Percentiles rank a stretch among this genome's conserved stretches.
These are phyloP conservation scores for Aspergillus coremiiformis DNA, from an alignment of 495 filamentous ascomycete genomes.

Conservation along the genomic window DNA sequence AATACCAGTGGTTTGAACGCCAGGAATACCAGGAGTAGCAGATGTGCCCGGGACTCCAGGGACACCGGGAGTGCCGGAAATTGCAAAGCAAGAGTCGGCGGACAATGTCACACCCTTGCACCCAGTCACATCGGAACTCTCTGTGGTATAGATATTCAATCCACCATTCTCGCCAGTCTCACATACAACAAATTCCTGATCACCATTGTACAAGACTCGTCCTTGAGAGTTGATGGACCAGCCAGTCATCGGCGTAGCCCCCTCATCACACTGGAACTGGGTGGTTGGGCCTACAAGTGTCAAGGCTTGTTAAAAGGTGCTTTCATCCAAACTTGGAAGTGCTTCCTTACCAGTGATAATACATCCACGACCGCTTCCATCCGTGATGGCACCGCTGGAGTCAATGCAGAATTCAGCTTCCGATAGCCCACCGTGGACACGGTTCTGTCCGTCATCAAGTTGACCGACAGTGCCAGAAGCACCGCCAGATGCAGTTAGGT, in stretches of 20 bases:
- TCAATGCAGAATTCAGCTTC: slow-evolving; percentile 41
- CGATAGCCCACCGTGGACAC: slow-evolving; percentile 39
- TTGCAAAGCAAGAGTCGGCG: slow-evolving; percentile 39
- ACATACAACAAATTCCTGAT: slow-evolving; percentile 46
- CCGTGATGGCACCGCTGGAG: slow-evolving; percentile 42
- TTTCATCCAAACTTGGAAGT: slow-evolving; percentile 5
- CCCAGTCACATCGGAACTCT: slow-evolving; percentile 33
- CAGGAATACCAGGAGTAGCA: neutral
- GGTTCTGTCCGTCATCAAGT: slow-evolving; percentile 47
- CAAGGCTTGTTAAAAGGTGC: slow-evolving; percentile 1
- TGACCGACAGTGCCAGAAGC: slow-evolving; percentile 46
- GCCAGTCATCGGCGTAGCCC: slow-evolving; percentile 35
- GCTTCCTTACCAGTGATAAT: slow-evolving; percentile 45
- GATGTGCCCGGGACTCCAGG: neutral
- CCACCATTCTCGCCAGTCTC: slow-evolving; percentile 42
- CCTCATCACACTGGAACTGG: slow-evolving; percentile 60
- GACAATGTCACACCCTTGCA: slow-evolving; percentile 42
- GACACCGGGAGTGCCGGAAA: slow-evolving; percentile 8
- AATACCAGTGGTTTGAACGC: neutral
- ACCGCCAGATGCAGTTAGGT: slow-evolving; percentile 39
- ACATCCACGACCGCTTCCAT: slow-evolving; percentile 48
- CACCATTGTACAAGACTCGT: slow-evolving; percentile 36
- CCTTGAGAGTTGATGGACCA: slow-evolving; percentile 46
- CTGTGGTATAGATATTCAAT: slow-evolving; percentile 46
- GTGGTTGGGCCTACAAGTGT: slow-evolving; percentile 46